Percentiles rank a stretch among this genome's conserved stretches.
Evolutionary conservation across 352 stramenopile species (phyloP).

Genomic region (Phytophthora ramorum): DNA sequence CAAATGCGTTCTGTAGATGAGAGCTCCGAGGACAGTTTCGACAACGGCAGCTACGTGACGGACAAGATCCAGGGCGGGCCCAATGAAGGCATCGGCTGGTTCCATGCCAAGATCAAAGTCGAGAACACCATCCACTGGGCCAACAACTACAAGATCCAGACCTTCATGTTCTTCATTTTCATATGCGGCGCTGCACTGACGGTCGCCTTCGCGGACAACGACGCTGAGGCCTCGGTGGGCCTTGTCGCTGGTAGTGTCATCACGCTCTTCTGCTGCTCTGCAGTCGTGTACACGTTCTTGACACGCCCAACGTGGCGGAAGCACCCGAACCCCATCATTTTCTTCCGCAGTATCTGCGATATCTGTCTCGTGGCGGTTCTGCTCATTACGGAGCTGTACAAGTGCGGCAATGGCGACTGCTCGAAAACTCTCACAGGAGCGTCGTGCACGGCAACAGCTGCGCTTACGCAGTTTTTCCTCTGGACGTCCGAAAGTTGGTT

Average conservation of each 20-base stretch:
- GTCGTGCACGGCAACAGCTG: slow-evolving; percentile 71
- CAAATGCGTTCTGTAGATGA: slow-evolving; percentile 63
- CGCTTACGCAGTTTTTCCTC: slow-evolving; percentile 88
- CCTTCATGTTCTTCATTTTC: slow-evolving; percentile 79
- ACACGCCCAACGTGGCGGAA: slow-evolving; percentile 84
- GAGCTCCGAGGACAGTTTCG: slow-evolving; percentile 79
- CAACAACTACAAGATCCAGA: slow-evolving; percentile 92
- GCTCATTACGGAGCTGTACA: slow-evolving; percentile 84
- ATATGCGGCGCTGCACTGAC: slow-evolving; percentile 60
- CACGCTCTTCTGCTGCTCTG: slow-evolving; percentile 74
- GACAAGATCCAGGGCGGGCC: slow-evolving; percentile 59
- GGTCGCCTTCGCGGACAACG: slow-evolving; percentile 69
- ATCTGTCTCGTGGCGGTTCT: slow-evolving; percentile 82
- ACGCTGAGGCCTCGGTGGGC: slow-evolving; percentile 64
- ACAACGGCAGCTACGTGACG: slow-evolving; percentile 72
- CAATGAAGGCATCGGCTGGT: slow-evolving; percentile 80
- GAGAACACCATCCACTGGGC: slow-evolving; percentile 86
- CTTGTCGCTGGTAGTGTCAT: slow-evolving; percentile 78
- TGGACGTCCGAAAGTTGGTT: slow-evolving; percentile 91
- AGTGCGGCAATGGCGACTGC: slow-evolving; percentile 62
- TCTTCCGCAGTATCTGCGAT: slow-evolving; percentile 87
- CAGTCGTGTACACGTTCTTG: slow-evolving; percentile 83
- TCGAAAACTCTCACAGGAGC: slow-evolving; percentile 40
- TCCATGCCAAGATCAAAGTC: slow-evolving; percentile 88
- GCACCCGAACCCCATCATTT: slow-evolving; percentile 89